Evolutionary conservation across 495 filamentous ascomycete species (phyloP).

Genomic region (Neurospora africana): DNA sequence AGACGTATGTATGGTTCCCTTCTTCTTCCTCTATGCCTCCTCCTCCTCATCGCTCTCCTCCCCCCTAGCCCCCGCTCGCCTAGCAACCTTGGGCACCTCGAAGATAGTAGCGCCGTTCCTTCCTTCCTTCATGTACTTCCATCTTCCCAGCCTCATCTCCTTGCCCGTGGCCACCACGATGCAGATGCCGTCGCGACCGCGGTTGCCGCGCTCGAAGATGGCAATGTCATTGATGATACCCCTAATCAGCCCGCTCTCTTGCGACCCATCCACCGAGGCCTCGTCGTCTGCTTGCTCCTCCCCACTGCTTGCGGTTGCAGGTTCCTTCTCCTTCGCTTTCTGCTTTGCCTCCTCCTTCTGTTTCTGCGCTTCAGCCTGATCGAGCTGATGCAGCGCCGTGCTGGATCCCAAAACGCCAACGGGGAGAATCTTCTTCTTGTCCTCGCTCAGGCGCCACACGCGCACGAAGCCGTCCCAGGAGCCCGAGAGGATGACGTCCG

Average conservation of each 20-base stretch:
- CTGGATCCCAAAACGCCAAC: constrained; percentile 52
- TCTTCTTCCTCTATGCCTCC: neutral
- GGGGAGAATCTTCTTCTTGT: constrained; percentile 67
- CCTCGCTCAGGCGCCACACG: constrained; percentile 72
- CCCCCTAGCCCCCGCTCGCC: constrained; percentile 5
- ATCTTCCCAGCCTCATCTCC: constrained; percentile 72
- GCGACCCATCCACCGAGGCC: neutral
- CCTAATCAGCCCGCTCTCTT: constrained; percentile 31
- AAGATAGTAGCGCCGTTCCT: constrained; percentile 74
- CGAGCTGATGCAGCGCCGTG: neutral
- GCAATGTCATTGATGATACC: constrained; percentile 81
- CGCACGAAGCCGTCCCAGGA: constrained; percentile 88
- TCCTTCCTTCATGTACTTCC: constrained; percentile 50
- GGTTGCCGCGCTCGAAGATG: constrained; percentile 66
- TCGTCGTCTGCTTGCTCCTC: neutral
- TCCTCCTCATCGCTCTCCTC: constrained; percentile 5
- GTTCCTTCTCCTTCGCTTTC: neutral
- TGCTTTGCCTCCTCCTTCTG: neutral
- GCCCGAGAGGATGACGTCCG: constrained; percentile 76
- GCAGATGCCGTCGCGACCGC: constrained; percentile 60
- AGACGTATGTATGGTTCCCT: neutral
- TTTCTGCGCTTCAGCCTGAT: neutral
- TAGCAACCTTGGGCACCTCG: constrained; percentile 50
- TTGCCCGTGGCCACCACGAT: constrained; percentile 77
- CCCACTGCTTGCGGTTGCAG: neutral